Evolutionary conservation across 176 grass and related monocot species (phyloP).

Genomic region (Phoenix roebelenii): DNA sequence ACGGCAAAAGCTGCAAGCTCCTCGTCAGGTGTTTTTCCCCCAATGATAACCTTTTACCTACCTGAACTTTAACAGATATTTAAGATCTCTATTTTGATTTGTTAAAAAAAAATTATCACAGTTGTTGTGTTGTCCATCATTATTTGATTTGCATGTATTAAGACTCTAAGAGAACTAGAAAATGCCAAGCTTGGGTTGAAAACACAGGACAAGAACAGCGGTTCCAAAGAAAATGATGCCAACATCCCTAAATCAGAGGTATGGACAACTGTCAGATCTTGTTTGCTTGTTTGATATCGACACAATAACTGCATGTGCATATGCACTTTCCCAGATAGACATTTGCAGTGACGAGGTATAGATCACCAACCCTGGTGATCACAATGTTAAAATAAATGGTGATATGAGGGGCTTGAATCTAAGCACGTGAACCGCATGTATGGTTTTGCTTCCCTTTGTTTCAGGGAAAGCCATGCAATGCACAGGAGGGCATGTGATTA

Average conservation of each 20-base stretch:
- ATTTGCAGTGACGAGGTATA: background rate
- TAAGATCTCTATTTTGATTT: no score
- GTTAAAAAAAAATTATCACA: background rate
- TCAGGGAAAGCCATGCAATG: no score
- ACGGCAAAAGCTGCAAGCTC: slow-evolving; percentile 74
- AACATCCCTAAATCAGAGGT: slow-evolving; percentile 33
- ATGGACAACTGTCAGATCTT: background rate
- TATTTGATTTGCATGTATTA: slow-evolving; percentile 26
- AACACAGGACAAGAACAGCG: slow-evolving; percentile 38
- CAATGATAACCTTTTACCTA: background rate
- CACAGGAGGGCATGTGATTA: no score
- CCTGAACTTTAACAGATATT: background rate
- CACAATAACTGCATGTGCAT: background rate
- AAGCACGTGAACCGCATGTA: no score
- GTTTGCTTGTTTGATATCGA: background rate
- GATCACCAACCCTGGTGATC: no score
- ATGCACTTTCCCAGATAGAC: background rate
- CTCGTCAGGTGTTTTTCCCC: slow-evolving; percentile 61
- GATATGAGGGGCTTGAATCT: no score
- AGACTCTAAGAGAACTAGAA: slow-evolving; percentile 90
- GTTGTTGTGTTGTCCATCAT: slow-evolving; percentile 13
- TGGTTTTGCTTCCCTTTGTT: no score
- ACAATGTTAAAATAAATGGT: no score
- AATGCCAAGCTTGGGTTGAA: slow-evolving; percentile 87
- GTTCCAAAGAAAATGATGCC: slow-evolving; percentile 53